These are phyloP conservation scores for Lipomyces japonicus DNA, from an alignment of 805 yeast species.

Conservation along the genomic window DNA sequence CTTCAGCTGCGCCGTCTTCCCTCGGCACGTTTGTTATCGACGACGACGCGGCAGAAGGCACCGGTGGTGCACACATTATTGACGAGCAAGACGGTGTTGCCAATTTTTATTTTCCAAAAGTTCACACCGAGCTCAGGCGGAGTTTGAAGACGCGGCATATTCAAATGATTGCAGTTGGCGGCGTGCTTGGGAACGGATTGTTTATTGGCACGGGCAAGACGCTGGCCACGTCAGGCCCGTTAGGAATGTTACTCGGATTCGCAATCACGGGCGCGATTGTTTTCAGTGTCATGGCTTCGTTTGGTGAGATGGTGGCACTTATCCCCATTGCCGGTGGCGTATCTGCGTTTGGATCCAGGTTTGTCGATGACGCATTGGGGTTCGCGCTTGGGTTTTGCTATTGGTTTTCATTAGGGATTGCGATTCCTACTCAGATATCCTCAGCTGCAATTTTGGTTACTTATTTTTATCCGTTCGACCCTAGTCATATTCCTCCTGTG, in stretches of 20 bases:
- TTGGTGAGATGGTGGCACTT: slow-evolving; percentile 30
- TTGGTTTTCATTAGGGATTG: slow-evolving; percentile 67
- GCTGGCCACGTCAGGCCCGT: slow-evolving; percentile 49
- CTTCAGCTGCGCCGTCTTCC: slow-evolving; percentile 22
- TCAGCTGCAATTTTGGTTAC: slow-evolving; percentile 75
- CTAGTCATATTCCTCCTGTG: slow-evolving; percentile 53
- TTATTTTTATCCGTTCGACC: slow-evolving; percentile 56
- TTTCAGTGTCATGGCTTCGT: slow-evolving; percentile 31
- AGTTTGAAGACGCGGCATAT: slow-evolving; percentile 54
- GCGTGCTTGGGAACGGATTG: slow-evolving; percentile 72
- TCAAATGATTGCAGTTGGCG: slow-evolving; percentile 71
- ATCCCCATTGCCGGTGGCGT: slow-evolving; percentile 54
- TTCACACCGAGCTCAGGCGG: slow-evolving; percentile 37
- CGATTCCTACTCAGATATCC: slow-evolving; percentile 74
- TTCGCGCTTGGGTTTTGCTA: slow-evolving; percentile 60
- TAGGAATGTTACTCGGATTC: slow-evolving; percentile 37
- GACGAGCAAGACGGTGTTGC: slow-evolving; percentile 14
- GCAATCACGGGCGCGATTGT: slow-evolving; percentile 31
- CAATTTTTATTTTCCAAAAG: slow-evolving; percentile 5
- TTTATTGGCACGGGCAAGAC: slow-evolving; percentile 66
- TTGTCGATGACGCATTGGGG: slow-evolving; percentile 50
- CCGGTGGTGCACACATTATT: slow-evolving; percentile 22
- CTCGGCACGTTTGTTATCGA: slow-evolving; percentile 23
- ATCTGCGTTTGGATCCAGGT: slow-evolving; percentile 48
- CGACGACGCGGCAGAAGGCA: slow-evolving; percentile 21